These are phyloP conservation scores for Yamadazyma jaroonii DNA, from an alignment of 1,139 yeast species.

Conservation along the genomic window DNA sequence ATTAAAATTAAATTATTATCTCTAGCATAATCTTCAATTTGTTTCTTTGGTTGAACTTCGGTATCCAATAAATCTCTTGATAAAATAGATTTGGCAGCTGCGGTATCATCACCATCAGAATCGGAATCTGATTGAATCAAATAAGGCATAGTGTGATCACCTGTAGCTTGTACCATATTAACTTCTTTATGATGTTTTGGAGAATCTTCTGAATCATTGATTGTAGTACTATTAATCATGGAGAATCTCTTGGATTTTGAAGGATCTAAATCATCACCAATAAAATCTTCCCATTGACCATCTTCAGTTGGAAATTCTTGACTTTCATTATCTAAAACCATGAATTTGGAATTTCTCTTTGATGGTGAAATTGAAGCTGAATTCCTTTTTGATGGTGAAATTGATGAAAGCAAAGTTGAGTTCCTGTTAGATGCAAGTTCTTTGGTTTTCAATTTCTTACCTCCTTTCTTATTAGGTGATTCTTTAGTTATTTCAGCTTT, in stretches of 20 bases:
- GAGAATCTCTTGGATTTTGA: conserved; percentile 19
- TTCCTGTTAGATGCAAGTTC: conserved; percentile 12
- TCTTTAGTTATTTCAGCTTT: conserved; percentile 19
- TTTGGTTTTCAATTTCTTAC: conserved; percentile 14
- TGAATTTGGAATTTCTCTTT: conserved; percentile 33
- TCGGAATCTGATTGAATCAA: conserved; percentile 39
- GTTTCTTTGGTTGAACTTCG: conserved; percentile 14
- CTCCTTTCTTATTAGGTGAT: conserved; percentile 13
- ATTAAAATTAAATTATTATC: conserved; percentile 41
- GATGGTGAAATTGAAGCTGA: conserved; percentile 31
- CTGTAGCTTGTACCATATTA: conserved; percentile 12
- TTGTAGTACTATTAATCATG: conserved; percentile 15
- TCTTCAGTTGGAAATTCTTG: conserved; percentile 19
- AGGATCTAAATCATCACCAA: conserved; percentile 28
- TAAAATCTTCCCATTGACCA: conserved; percentile 43
- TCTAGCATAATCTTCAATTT: conserved; percentile 46
- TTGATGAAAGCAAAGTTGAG: background rate
- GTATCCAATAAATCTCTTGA: conserved; percentile 21
- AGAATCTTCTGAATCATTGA: conserved; percentile 19
- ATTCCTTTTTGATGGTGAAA: conserved; percentile 19
- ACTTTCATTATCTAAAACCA: conserved; percentile 24
- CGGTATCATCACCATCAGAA: conserved; percentile 24
- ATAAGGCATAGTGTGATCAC: conserved; percentile 22
- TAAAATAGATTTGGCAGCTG: conserved; percentile 13
- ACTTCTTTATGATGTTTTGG: conserved; percentile 11